Base-by-base conservation (phyloP, 352 stramenopile species). In the Pythium phragmitis region DNA sequence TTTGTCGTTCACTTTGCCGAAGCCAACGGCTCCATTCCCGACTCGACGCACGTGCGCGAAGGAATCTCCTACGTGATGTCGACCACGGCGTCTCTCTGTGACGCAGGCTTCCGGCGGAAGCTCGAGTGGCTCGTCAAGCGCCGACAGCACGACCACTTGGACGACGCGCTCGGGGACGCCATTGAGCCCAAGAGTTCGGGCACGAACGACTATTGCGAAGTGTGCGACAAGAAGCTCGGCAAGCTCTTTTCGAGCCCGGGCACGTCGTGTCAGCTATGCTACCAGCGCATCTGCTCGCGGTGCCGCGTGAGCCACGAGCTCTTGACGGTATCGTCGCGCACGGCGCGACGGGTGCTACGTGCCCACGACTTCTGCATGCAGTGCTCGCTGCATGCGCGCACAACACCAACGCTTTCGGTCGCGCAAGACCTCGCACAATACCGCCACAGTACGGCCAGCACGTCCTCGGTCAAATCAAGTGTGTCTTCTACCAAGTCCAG, bases 1-100 rank as follows among this genome's bases (percentile, higher is more conserved):
- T 89, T 84, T 51, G 70, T 76, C n/a, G 68, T 79, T 42, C 56
- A 70, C 2, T 71, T 82, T 23, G 42, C 85, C 51, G 60, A 72
- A 39, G 47, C 34, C 33, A 61, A 61, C n/a, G 59, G 60, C 7
- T 57, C 16, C 5, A 19, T 58, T 9, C 21, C 60, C 0, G 55
- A 57, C 9, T 39, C 33, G 2, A 14, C 50, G 19, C 42, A 51
- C 37, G 17, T 81, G 17, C 48, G 70, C n/a, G 72, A 86, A 28
- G 53, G 72, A 9, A 52, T 76, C 3, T 55, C 50, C 19, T 70
- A 63, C 48, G 65, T 79, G 19, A n/a, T 68, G 33, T 26, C 55
- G 3, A 17, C 28, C 3, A 23, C 41, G 11, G 14, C 37, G 11
- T 12, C 37, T 1, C 3, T 46, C 5, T 46, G 59, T 68, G 19